phyloP scores from a whole-genome alignment of 2,329 filamentous ascomycete genomes.

The Bipolaris victoriae region DNA sequence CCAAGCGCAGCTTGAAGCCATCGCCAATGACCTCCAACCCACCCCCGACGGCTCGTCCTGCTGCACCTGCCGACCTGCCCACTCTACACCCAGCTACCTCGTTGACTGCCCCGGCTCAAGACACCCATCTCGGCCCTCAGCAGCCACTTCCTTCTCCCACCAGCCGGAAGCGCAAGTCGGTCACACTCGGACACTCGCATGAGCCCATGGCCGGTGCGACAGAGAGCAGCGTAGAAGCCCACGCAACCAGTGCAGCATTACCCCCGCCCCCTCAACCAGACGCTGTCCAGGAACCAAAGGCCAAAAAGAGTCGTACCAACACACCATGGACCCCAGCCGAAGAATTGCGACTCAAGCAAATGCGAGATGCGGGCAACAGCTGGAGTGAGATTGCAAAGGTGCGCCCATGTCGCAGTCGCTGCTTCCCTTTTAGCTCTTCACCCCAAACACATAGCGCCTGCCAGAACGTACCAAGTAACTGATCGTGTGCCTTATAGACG shows the following conservation, averaged over 20 bases:
- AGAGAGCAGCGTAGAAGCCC: constrained; percentile 22
- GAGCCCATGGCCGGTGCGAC: constrained; percentile 34
- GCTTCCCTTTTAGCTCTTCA: not conserved
- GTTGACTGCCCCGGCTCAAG: constrained; percentile 31
- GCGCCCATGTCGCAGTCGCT: constrained; percentile 2
- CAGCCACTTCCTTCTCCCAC: constrained; percentile 31
- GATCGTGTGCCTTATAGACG: constrained; percentile 61
- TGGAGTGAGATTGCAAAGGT: constrained; percentile 99
- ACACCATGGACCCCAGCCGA: constrained; percentile 97
- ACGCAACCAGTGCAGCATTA: constrained; percentile 31
- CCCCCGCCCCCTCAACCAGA: constrained; percentile 32
- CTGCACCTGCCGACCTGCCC: constrained; percentile 34
- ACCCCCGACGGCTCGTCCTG: constrained; percentile 30
- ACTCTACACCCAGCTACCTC: constrained; percentile 37
- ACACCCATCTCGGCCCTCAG: constrained; percentile 29
- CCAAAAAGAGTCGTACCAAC: constrained; percentile 97
- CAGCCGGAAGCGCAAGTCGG: constrained; percentile 46
- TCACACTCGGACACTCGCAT: constrained; percentile 31
- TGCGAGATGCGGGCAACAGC: constrained; percentile 90
- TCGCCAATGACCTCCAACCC: constrained; percentile 47
- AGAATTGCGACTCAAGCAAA: constrained; percentile 88
- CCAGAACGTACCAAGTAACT: constrained; percentile 16
- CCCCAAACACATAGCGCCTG: not conserved
- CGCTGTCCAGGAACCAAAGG: constrained; percentile 48
- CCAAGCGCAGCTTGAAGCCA: constrained; percentile 54